These are phyloP conservation scores for Jamesozyma jinghongensis DNA, from an alignment of 805 yeast species.

Conservation along the genomic window DNA sequence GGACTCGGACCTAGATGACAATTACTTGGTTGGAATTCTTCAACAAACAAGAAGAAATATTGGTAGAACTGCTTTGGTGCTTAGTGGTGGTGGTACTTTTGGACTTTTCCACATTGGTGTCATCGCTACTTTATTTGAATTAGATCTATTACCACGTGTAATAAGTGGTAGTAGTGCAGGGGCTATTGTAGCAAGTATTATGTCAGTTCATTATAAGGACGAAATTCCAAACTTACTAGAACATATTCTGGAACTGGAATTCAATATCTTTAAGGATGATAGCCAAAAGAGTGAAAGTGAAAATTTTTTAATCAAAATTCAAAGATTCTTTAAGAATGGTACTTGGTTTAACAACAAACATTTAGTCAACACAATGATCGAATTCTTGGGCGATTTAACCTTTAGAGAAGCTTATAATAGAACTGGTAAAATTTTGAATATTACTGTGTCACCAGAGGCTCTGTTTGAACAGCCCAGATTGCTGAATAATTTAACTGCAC, in stretches of 20 bases:
- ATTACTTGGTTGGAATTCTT: conserved; percentile 63
- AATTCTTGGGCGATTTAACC: conserved; percentile 77
- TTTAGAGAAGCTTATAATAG: conserved; percentile 89
- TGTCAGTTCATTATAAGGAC: conserved; percentile 70
- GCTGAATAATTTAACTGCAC: conserved; percentile 67
- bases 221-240: conserved; percentile 53
- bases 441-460: conserved; percentile 85
- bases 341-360: conserved; percentile 76
- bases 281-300: conserved; percentile 42
- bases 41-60: conserved; percentile 80
- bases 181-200: conserved; percentile 81
- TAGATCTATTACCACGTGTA: conserved; percentile 69
- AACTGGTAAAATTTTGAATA: conserved; percentile 81
- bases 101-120: conserved; percentile 91
- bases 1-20: conserved; percentile 45
- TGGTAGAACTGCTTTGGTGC: conserved; percentile 84
- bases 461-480: conserved; percentile 83
- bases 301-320: conserved; percentile 41
- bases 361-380: conserved; percentile 61
- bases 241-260: conserved; percentile 32
- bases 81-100: conserved; percentile 91
- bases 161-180: conserved; percentile 94
- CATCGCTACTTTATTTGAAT: conserved; percentile 61
- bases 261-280: conserved; percentile 50
- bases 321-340: conserved; percentile 65